These are phyloP conservation scores for Yamadazyma blattariae DNA, from an alignment of 1,139 yeast species.

Conservation along the genomic window DNA sequence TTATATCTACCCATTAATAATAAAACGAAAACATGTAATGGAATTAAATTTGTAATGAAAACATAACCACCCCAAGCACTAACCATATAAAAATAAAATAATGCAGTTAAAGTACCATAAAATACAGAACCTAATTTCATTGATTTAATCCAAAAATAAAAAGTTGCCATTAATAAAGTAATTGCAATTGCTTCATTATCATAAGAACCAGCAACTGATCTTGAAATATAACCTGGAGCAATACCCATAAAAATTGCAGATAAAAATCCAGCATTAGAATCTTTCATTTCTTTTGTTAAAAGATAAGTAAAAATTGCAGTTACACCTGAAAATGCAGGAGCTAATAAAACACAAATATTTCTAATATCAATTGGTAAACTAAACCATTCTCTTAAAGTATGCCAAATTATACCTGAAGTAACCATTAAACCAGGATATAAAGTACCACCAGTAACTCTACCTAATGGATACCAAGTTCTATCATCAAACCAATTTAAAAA, in stretches of 20 bases:
- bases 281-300: slow-evolving; percentile 88
- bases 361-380: slow-evolving; percentile 91
- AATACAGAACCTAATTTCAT: slow-evolving; percentile 86
- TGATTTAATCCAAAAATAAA: slow-evolving; percentile 93
- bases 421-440: slow-evolving; percentile 98
- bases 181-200: slow-evolving; percentile 99
- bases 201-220: slow-evolving; percentile 98
- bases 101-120: slow-evolving; percentile 80
- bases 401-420: slow-evolving; percentile 88
- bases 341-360: slow-evolving; percentile 91
- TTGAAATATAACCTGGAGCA: slow-evolving; percentile 97
- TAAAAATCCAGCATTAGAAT: slow-evolving; percentile 82
- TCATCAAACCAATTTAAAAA: slow-evolving; percentile 98
- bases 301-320: slow-evolving; percentile 93
- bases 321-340: slow-evolving; percentile 93
- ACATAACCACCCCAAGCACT: slow-evolving; percentile 99
- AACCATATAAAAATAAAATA: slow-evolving; percentile 96
- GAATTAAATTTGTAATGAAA: slow-evolving; percentile 95
- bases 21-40: slow-evolving; percentile 89
- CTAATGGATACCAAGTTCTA: slow-evolving; percentile 98
- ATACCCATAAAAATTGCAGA: slow-evolving; percentile 96
- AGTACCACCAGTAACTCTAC: slow-evolving; percentile 99
- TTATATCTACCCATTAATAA: slow-evolving; percentile 93
- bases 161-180: slow-evolving; percentile 91
- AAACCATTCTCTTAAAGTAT: slow-evolving; percentile 56